Evolutionary conservation across 2,329 filamentous ascomycete genomes (phyloP).

Genomic region (Dactylellina leptospora): DNA sequence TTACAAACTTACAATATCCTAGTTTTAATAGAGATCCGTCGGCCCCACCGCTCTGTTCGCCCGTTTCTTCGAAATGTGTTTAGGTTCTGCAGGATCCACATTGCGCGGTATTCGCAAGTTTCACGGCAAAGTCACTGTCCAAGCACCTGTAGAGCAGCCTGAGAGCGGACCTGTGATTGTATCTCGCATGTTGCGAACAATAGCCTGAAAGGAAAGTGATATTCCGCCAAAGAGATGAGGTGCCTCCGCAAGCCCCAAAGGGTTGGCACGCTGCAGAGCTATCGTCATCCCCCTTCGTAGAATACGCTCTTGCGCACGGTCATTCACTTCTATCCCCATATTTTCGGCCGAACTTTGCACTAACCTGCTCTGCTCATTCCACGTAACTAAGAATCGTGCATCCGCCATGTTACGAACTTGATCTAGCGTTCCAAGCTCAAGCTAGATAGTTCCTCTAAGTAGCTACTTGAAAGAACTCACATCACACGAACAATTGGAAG

Average conservation of each 20-base stretch:
- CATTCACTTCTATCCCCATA: too few species aligned
- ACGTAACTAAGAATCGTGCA: too few species aligned
- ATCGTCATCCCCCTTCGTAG: too few species aligned
- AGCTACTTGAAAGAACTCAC: too few species aligned
- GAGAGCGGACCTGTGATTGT: background rate
- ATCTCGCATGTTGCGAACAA: background rate
- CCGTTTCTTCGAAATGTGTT: background rate
- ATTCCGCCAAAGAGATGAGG: background rate
- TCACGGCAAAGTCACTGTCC: background rate
- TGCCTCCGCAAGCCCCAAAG: background rate
- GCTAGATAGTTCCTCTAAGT: too few species aligned
- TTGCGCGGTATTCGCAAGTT: background rate
- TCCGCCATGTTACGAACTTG: too few species aligned
- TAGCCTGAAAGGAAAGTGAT: background rate
- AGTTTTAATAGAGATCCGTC: background rate
- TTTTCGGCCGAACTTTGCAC: too few species aligned
- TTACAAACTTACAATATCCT: slow-evolving; percentile 8
- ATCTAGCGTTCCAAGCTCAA: too few species aligned
- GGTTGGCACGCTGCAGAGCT: too few species aligned
- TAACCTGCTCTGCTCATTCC: too few species aligned
- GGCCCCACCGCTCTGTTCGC: background rate
- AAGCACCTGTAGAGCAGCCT: background rate
- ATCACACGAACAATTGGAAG: too few species aligned
- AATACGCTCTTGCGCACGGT: too few species aligned
- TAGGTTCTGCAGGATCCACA: background rate